Evolutionary conservation across 2,329 filamentous ascomycete genomes (phyloP), one percentile per base, ranked within the genome.

Genomic region (Aspergillus puulaauensis): DNA sequence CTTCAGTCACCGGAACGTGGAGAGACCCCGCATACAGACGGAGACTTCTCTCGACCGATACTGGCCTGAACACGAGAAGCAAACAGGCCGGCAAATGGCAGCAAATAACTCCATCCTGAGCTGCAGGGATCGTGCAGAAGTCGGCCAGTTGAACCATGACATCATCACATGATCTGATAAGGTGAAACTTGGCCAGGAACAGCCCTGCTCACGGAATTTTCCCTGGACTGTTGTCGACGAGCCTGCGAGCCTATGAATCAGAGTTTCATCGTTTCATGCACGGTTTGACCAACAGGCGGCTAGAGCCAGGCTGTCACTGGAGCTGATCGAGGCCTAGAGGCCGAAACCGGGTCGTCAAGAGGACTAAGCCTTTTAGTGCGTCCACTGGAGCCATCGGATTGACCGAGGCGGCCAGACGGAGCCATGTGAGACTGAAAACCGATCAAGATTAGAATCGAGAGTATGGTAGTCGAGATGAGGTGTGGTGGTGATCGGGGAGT

Each of bases 321-420:
- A 12, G 46, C 52, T 47, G 9, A 47, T 41, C 35, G 23, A 48
- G 43, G 44, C 23, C 35, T 43, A 23, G 52, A 54, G 44, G 41
- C 52, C 52, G 33, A 54, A 33, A 40, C 33, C 31, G 51, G 51
- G 51, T 53, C 41, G 21, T 46, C 50, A 15, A 53, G 31, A 46
- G 43, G 43, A 46, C 52, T 47, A 54, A 54, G 52, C 52, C 43
- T 54, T 54, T 54, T 54, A 48, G 52, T 41, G 52, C 14, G 52
- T 11, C 27, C 27, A 31, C 40, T n/a, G 43, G 43, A 41, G 7
- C 7, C 15, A 35, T 21, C 19, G 40, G 40, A 45, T 52, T 52
- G 50, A 40, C 24, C 17, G 45, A 48, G 27, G 27, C 27, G 27
- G 27, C 27, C 27, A 31, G 27, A 31, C 27, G 27, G 27, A 31